Base-by-base conservation (phyloP, 805 yeast genomes). In the Nakazawaea ambrosiae region DNA sequence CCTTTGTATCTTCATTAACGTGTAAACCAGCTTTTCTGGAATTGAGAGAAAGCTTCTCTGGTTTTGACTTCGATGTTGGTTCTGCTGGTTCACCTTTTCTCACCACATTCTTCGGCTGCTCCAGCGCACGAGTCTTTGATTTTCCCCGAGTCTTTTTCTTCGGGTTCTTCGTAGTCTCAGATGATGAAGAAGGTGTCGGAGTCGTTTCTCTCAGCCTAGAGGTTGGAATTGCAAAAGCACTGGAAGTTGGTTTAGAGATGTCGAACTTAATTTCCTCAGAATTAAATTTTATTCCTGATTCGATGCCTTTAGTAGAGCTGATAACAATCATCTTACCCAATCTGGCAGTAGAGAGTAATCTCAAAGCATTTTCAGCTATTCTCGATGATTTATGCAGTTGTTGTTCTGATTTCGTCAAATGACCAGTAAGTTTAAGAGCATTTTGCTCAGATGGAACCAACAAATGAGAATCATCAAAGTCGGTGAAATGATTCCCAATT, bases 391-490 rank as follows among this genome's bases (percentile, higher is more conserved):
- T 45, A 22, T 45, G 49, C 6, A 42, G 44, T 3, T 46, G 51
- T 33, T 17, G 31, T 3, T 41, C 43, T 4, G 37, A 37, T 3
- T 31, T 27, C 4, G 57, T 57, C 2, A 54, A 35, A 40, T 54
- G 59, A 14, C 68, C 68, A 29, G 59, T 50, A 15, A 59, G 43
- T 7, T 60, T 60, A 18, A 59, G 37, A 26, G 52, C 51, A 3
- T 57, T 50, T 4, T 40, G 38, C 31, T 54, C 57, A 24, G 53
- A 49, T 24, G 49, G 51, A 20, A 46, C 58, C 24, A 72, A 70
- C 20, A 75, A 55, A 33, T 58, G 60, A 22, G 59, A 61, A 48
- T 81, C 88, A 45, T 78, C 64, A 46, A 80, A 81, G 50, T 81
- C 89, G 36, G 66, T 67, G 39, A 81, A 63, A 36, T 66, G 68